Conservation (phyloP, 495 filamentous ascomycete genomes). For the Lepidopterella palustris region DNA sequence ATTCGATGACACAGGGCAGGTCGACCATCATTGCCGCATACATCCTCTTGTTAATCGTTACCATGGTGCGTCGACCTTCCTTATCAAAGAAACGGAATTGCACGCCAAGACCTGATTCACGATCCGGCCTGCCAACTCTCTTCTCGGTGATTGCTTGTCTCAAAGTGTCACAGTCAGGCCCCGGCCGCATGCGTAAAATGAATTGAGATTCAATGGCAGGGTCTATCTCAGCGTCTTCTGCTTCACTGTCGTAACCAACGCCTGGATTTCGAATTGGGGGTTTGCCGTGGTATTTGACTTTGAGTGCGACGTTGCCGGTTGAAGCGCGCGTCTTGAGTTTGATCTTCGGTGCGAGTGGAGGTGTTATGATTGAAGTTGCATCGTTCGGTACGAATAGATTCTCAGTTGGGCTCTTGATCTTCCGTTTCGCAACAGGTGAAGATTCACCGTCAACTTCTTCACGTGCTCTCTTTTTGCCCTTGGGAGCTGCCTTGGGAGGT, state of each 20-base stretch:
- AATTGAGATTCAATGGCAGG: conserved; percentile 83
- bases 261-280: conserved; percentile 59
- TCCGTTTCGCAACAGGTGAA: conserved; percentile 24
- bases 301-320: conserved; percentile 31
- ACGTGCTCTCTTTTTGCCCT: conserved; percentile 44
- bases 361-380: not conserved
- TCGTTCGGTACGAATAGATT: too few relatives aligned
- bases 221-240: conserved; percentile 80
- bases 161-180: conserved; percentile 76
- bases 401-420: too few relatives aligned
- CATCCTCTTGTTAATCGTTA: conserved; percentile 59
- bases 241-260: conserved; percentile 95
- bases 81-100: conserved; percentile 69
- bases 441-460: conserved; percentile 38
- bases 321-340: conserved; percentile 17
- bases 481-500: conserved; percentile 36
- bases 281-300: conserved; percentile 55
- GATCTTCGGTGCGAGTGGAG: conserved; percentile 14
- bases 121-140: conserved; percentile 57
- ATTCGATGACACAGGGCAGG: conserved; percentile 84
- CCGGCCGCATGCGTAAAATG: conserved; percentile 79
- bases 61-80: conserved; percentile 65
- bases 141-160: conserved; percentile 62
- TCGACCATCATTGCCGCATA: conserved; percentile 84
- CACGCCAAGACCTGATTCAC: conserved; percentile 61